Evolutionary conservation across 257 asterid species (phyloP), one percentile per base, ranked within the genome.

Genomic region (Nicotiana tomentosiformis): DNA sequence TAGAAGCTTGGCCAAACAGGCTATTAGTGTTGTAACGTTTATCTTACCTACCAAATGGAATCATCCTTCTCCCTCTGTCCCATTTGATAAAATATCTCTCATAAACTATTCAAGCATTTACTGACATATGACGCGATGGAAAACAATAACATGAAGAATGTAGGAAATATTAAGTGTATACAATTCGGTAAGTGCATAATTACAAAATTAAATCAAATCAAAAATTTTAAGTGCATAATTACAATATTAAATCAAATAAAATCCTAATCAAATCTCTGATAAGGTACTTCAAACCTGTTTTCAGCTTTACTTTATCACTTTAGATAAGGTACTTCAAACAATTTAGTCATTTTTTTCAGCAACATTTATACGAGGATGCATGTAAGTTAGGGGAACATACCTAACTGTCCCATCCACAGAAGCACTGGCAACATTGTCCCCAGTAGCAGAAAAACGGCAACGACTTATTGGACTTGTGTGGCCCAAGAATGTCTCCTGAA

Each of bases 371-470:
- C 8, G 43, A 23, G 79, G 51, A 49, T 15, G 79, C 61, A 49
- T 74, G 23, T 74, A 60, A 49, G 37, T 37, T 49, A 49, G 4
- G 62, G 55, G 51, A 51, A 65, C 43, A 66, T 65, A 89, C 99
- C 99, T 94, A 88, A 94, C 99, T 17, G 97, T 93, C 85, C 99
- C 99, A 88, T 96, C 99, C 82, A 87, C 80, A 87, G 99, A 96
- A 85, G 99, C 96, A 89, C 98, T 96, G 33, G 99, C 98, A 83
- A 96, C 95, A 84, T 94, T 96, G 88, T 96, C 94, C 39, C 98
- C 99, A 76, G 98, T 90, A 81, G 98, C 91, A 86, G 99, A 96
- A 88, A 96, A 96, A 83, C 97, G 98, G 89, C 97, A 92, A 69
- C 95, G 85, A 83, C 91, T 94, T 88, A 96, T 96, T 78, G 99